Evolutionary conservation across 164 flowering plant genomes (phyloP).

Genomic region (Paratinospora sagittata): DNA sequence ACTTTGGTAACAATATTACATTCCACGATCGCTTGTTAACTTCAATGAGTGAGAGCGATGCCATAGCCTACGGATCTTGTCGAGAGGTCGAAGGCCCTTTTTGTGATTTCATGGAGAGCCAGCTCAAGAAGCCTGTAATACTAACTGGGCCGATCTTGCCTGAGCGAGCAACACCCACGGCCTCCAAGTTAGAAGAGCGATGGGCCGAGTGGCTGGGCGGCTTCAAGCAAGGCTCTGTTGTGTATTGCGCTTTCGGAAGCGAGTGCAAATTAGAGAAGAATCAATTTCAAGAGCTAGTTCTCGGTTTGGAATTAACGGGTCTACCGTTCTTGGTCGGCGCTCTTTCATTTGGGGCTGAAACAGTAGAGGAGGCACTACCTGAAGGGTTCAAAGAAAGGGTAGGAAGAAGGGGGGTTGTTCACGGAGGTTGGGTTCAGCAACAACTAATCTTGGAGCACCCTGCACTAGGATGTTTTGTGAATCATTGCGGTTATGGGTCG

Average conservation of each 20-base stretch:
- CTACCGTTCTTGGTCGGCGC: conserved; percentile 14
- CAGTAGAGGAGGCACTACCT: conserved; percentile 12
- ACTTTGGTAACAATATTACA: not conserved
- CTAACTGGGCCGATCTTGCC: conserved; percentile 14
- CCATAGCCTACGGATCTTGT: conserved; percentile 8
- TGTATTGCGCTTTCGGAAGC: conserved; percentile 19
- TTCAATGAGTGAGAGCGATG: conserved; percentile 1
- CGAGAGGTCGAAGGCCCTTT: conserved; percentile 20
- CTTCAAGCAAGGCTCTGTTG: conserved; percentile 13
- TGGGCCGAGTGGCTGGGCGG: conserved; percentile 16
- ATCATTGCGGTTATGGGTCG: conserved; percentile 48
- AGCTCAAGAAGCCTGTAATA: conserved; percentile 13
- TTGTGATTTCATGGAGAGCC: conserved; percentile 9
- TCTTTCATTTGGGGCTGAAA: not conserved
- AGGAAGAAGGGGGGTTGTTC: conserved; percentile 13
- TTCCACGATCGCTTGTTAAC: not conserved
- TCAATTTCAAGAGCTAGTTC: conserved; percentile 15
- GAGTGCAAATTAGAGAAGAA: conserved; percentile 9
- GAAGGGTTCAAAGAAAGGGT: conserved; percentile 18
- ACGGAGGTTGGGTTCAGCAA: conserved; percentile 20
- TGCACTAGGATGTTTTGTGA: conserved; percentile 49
- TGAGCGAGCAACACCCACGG: not conserved
- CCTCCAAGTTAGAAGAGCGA: conserved; percentile 1
- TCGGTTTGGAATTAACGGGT: conserved; percentile 16
- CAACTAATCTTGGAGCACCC: conserved; percentile 35